A percentile compares a stretch with the other conserved stretches of the same genome.
Conservation (phyloP, 129 eudicot species). For the Flaveria bidentis region DNA sequence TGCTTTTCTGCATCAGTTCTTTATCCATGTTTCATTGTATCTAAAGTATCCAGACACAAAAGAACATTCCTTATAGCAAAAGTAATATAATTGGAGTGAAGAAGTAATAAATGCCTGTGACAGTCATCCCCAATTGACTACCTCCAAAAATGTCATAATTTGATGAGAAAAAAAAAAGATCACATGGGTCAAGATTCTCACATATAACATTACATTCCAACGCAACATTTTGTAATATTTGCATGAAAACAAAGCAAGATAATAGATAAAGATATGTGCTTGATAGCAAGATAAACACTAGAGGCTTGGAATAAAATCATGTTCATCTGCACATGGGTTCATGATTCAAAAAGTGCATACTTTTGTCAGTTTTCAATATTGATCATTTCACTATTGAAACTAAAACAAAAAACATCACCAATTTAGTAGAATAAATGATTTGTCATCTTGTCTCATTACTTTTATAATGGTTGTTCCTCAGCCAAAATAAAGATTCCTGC, state of each 20-base stretch:
- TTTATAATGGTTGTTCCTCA: constrained; percentile 19
- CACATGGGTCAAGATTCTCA: constrained; percentile 33
- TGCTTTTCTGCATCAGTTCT: not conserved
- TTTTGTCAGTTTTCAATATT: constrained; percentile 32
- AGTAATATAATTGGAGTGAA: not conserved
- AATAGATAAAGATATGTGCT: not conserved
- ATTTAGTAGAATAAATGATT: constrained; percentile 21
- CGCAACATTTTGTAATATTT: constrained; percentile 16
- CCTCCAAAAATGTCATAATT: not conserved
- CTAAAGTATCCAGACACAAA: not conserved
- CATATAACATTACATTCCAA: constrained; percentile 21
- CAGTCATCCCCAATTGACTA: constrained; percentile 3
- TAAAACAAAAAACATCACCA: constrained; percentile 20
- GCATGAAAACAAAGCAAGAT: constrained; percentile 4
- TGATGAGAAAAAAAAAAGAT: constrained; percentile 9
- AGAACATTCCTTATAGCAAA: not conserved
- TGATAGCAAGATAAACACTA: constrained; percentile 9
- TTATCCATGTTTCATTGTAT: not conserved
- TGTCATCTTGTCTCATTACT: constrained; percentile 22
- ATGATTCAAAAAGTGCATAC: constrained; percentile 22
- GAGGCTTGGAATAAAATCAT: constrained; percentile 30
- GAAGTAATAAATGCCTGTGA: not conserved
- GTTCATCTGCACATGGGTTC: constrained; percentile 38
- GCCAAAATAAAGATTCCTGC: constrained; percentile 19
- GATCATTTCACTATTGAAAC: constrained; percentile 32